Conservation (phyloP, 139 green algal genomes). For the Picochlorum sp. region DNA sequence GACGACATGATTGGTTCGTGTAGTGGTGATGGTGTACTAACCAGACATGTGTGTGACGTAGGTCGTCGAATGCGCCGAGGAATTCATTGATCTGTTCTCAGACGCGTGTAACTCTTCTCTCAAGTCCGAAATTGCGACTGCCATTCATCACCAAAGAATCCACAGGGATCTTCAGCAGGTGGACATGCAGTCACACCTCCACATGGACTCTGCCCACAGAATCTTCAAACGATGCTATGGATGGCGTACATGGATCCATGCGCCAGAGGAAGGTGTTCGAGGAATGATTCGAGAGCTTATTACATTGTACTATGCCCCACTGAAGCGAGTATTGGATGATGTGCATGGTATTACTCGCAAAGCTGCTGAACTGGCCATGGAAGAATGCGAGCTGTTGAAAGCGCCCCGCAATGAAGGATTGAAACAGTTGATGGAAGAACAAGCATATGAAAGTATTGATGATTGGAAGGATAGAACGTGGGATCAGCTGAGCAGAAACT, state of each 20-base stretch:
- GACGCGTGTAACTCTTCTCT: background rate
- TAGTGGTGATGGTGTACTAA: too few species aligned
- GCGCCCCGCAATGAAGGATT: background rate
- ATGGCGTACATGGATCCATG: background rate
- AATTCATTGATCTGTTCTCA: constrained; percentile 3
- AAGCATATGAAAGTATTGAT: background rate
- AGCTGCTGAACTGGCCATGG: constrained; percentile 1
- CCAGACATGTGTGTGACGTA: background rate
- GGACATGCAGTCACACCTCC: background rate
- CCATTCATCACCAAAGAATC: constrained; percentile 3
- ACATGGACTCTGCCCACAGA: background rate
- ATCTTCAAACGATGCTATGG: constrained; percentile 12
- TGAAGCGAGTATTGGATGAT: background rate
- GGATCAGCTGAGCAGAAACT: constrained; percentile 8
- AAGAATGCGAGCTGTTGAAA: background rate
- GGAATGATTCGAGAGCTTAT: background rate
- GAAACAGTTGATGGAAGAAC: constrained; percentile 3
- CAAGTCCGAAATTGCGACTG: background rate
- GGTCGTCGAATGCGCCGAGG: background rate
- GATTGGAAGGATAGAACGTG: constrained; percentile 2
- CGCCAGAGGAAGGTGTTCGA: constrained; percentile 14
- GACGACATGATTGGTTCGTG: too few species aligned
- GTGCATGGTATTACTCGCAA: background rate
- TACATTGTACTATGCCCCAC: background rate
- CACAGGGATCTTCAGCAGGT: background rate